Evolutionary conservation across 2,329 filamentous ascomycete species (phyloP), one percentile per base, ranked within the genome.

Genomic region (Fusarium nodosum): DNA sequence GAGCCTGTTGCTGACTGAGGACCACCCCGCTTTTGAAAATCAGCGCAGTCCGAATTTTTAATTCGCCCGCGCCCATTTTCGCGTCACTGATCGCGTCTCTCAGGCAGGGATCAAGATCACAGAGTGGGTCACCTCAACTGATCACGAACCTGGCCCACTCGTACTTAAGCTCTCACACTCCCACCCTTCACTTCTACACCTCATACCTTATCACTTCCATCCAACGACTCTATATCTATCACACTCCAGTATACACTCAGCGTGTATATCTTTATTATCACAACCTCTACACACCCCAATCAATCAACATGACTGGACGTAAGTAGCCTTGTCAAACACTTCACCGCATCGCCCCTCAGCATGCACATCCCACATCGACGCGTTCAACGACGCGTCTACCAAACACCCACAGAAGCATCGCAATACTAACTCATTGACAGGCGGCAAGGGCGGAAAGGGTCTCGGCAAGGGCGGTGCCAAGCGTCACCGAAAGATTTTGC

Each of bases 401-500:
- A 12, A 10, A 7, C 48, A 51, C 20, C 10, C 89, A 91, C 80
- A 91, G 88, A 72, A 88, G 88, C 83, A 82, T 79, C 86, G 89
- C 81, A 86, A 86, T 77, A 79, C 84, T 89, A 77, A 89, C 85
- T 73, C 75, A 69, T 72, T 70, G 15, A 68, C 77, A 96, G 93
- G 93, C 82, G 93, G 93, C 83, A 97, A 97, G 87, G 94, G 94
- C 84, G 94, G 94, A 82, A 97, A 97, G 90, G 94, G 94, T 83
- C 93, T 97, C 85, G 94, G 94, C 83, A 97, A 97, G 91, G 94
- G 94, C 75, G 94, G 94, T 83, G 95, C 95, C 85, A 98, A 97
- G 92, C 94, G 94, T 85, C 94, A 97, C 87, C 91, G 95, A 80
- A 97, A 97, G 93, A 97, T 97, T 88, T 89, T 97, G 83, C 94